These are phyloP conservation scores for Echium plantagineum DNA, from an alignment of 257 asterid genomes.

Conservation along the genomic window DNA sequence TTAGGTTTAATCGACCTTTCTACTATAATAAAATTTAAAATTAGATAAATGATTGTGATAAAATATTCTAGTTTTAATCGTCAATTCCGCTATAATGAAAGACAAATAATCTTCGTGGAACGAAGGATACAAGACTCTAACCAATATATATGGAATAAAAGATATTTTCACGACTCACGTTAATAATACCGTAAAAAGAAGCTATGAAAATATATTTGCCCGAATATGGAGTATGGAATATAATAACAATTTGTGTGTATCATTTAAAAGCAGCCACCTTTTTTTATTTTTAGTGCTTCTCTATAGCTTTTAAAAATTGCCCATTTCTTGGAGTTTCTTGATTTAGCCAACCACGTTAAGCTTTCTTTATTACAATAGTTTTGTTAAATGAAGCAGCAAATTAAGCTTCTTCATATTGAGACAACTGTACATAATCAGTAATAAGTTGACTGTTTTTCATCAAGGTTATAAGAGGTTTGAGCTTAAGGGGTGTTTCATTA, in stretches of 20 bases:
- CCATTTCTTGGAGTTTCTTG: constrained; percentile 15
- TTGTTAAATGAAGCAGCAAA: constrained; percentile 2
- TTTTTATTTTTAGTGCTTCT: constrained; percentile 13
- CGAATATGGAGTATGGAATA: not conserved
- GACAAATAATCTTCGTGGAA: too few species aligned
- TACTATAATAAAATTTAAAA: too few species aligned
- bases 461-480: constrained; percentile 10
- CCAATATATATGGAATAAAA: not conserved
- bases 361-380: constrained; percentile 20
- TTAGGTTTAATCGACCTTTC: too few species aligned
- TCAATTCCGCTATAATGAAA: too few species aligned
- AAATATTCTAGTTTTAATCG: too few species aligned
- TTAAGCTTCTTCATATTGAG: constrained; percentile 3
- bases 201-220: too few species aligned
- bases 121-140: too few species aligned
- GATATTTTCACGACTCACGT: too few species aligned
- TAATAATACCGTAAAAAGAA: too few species aligned
- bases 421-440: constrained; percentile 4
- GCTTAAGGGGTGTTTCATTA: not conserved
- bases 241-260: constrained; percentile 10
- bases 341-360: constrained; percentile 18
- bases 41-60: too few species aligned
- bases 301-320: constrained; percentile 13
- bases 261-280: constrained; percentile 18
- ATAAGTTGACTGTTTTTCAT: not conserved